phyloP scores from a whole-genome alignment of 192 early-diverging fungal genomes.

The Diversispora eburnea region DNA sequence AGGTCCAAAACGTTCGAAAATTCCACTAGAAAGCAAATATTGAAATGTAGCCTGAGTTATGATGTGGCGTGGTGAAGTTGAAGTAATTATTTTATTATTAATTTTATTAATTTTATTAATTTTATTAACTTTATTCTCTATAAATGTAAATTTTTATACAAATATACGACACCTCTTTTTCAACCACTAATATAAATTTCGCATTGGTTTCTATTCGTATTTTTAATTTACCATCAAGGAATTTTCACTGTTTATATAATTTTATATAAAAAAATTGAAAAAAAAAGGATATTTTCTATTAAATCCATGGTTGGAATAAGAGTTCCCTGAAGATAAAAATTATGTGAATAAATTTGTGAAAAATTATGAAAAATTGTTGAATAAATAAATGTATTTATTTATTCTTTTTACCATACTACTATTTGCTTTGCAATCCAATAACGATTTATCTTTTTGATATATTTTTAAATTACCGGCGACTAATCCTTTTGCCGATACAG shows the following conservation, averaged over 20 bases:
- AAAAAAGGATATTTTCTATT: constrained; percentile 23
- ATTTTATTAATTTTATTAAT: neutral
- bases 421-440: constrained; percentile 15
- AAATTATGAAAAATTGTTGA: neutral
- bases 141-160: neutral
- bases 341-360: neutral
- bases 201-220: constrained; percentile 18
- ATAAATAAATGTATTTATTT: neutral
- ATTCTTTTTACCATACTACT: neutral
- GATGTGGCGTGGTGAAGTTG: no score
- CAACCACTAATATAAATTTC: constrained; percentile 25
- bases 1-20: constrained; percentile 2
- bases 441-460: constrained; percentile 1
- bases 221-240: neutral
- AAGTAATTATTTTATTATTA: neutral
- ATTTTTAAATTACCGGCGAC: constrained; percentile 21
- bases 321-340: neutral
- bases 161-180: constrained; percentile 28
- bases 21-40: constrained; percentile 22
- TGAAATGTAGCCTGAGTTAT: constrained; percentile 30
- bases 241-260: neutral
- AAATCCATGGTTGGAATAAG: constrained; percentile 17
- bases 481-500: constrained; percentile 30
- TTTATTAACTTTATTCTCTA: neutral
- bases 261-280: neutral